Percentiles rank a stretch among this genome's conserved stretches.
Conservation (phyloP, 129 eudicot genomes). For the Scalesia atractyloides region DNA sequence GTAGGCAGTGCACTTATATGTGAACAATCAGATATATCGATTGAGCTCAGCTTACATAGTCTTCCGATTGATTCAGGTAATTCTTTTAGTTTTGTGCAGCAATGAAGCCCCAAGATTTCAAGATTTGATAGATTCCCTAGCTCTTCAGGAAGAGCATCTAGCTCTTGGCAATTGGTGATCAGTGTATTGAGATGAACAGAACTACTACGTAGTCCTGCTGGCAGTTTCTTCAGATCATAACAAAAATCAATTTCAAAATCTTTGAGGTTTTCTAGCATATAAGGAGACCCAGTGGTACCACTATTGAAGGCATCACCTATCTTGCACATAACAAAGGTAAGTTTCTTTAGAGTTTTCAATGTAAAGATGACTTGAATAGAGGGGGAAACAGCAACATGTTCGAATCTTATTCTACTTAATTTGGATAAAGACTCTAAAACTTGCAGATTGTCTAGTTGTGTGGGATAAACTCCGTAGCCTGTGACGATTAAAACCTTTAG, state of each 20-base stretch:
- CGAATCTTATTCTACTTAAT: slow-evolving; percentile 34
- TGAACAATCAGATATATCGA: slow-evolving; percentile 36
- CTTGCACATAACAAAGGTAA: slow-evolving; percentile 46
- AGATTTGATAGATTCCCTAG: slow-evolving; percentile 29
- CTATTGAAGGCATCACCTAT: slow-evolving; percentile 29
- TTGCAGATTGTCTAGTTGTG: slow-evolving; percentile 22
- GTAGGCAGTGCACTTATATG: slow-evolving; percentile 16
- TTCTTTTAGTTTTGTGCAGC: slow-evolving; percentile 31
- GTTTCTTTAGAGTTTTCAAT: slow-evolving; percentile 36
- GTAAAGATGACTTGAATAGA: slow-evolving; percentile 18
- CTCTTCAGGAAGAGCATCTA: slow-evolving; percentile 31
- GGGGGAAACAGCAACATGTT: slow-evolving; percentile 27
- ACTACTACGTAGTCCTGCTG: slow-evolving; percentile 25
- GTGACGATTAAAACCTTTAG: slow-evolving; percentile 38
- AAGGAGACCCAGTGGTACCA: slow-evolving; percentile 2
- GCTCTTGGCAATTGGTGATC: slow-evolving; percentile 50
- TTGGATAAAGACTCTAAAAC: slow-evolving; percentile 15
- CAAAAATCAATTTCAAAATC: slow-evolving; percentile 47
- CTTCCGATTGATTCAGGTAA: slow-evolving; percentile 33
- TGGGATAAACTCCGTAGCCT: slow-evolving; percentile 28
- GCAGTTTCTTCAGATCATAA: slow-evolving; percentile 44
- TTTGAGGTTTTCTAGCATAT: slow-evolving; percentile 37
- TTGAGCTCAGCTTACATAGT: slow-evolving; percentile 12
- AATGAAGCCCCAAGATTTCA: slow-evolving; percentile 17
- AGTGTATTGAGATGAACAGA: slow-evolving; percentile 34